Percentiles rank a stretch among this genome's conserved stretches.
Conservation (phyloP, 495 filamentous ascomycete genomes). For the Peziza echinospora region DNA sequence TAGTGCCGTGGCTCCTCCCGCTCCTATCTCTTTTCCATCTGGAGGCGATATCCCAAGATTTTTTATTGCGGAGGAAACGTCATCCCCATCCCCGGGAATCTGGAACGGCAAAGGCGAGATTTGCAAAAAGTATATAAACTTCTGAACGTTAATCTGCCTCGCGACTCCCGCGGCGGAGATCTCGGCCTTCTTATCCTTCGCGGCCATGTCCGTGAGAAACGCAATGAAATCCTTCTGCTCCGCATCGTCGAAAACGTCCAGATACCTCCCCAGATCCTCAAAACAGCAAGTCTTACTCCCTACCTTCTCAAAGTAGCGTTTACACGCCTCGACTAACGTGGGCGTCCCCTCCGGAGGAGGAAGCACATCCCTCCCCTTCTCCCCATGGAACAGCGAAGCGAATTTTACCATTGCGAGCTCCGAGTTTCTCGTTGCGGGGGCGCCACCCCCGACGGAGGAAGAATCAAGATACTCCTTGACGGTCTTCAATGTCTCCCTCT, state of each 20-base stretch:
- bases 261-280: conserved; percentile 28
- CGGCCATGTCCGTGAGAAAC: conserved; percentile 15
- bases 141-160: conserved; percentile 29
- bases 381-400: conserved; percentile 16
- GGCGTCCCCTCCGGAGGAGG: conserved; percentile 20
- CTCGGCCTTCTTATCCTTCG: conserved; percentile 13
- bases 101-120: conserved; percentile 20
- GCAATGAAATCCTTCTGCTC: conserved; percentile 23
- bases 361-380: too few species aligned
- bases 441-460: conserved; percentile 11
- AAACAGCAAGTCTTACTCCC: conserved; percentile 33
- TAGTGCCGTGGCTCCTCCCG: conserved; percentile 1
- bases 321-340: conserved; percentile 24
- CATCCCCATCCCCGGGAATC: conserved; percentile 10
- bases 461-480: not conserved
- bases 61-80: conserved; percentile 9
- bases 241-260: conserved; percentile 23
- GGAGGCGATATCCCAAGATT: not conserved
- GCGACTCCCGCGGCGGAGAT: conserved; percentile 17
- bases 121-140: conserved; percentile 33
- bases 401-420: conserved; percentile 19
- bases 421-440: conserved; percentile 17
- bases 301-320: conserved; percentile 29
- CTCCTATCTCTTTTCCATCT: too few species aligned
- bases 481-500: conserved; percentile 7